Evolutionary conservation across 2,329 filamentous ascomycete species (phyloP).

Genomic region (Tolypocladium endophyticum): DNA sequence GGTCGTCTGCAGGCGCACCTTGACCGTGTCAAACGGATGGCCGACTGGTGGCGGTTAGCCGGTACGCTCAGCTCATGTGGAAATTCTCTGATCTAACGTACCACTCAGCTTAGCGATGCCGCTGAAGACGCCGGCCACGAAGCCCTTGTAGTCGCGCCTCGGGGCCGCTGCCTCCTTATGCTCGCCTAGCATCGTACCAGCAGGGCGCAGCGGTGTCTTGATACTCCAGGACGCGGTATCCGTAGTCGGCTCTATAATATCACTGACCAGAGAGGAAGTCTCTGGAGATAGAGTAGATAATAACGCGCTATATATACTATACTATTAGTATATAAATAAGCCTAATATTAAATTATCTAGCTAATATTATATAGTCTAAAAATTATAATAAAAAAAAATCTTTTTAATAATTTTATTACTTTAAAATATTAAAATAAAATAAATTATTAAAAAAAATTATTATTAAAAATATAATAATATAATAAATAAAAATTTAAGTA

Average conservation of each 20-base stretch:
- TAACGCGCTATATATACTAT: too few relatives aligned
- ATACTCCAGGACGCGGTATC: neutral
- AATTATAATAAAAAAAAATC: too few relatives aligned
- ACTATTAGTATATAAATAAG: too few relatives aligned
- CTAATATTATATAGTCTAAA: too few relatives aligned
- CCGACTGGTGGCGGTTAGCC: slow-evolving; percentile 33
- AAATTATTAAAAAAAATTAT: too few relatives aligned
- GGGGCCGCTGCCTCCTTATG: neutral
- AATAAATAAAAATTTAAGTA: too few relatives aligned
- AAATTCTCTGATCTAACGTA: slow-evolving; percentile 25
- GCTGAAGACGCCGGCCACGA: slow-evolving; percentile 91
- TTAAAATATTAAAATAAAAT: too few relatives aligned
- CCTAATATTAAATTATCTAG: too few relatives aligned
- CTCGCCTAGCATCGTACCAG: neutral
- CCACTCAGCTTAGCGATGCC: slow-evolving; percentile 83
- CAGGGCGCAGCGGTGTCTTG: neutral
- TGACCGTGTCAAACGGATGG: slow-evolving; percentile 87
- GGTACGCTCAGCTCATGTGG: neutral
- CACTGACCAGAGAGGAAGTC: neutral
- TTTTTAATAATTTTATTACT: too few relatives aligned
- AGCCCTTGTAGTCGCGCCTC: slow-evolving; percentile 70
- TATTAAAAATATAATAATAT: too few relatives aligned
- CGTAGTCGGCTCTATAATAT: neutral
- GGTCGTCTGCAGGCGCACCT: slow-evolving; percentile 89
- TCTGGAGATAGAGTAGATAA: neutral